Base-by-base conservation (phyloP, 1,284 basidiomycete genomes). In the Pholiota adiposa region DNA sequence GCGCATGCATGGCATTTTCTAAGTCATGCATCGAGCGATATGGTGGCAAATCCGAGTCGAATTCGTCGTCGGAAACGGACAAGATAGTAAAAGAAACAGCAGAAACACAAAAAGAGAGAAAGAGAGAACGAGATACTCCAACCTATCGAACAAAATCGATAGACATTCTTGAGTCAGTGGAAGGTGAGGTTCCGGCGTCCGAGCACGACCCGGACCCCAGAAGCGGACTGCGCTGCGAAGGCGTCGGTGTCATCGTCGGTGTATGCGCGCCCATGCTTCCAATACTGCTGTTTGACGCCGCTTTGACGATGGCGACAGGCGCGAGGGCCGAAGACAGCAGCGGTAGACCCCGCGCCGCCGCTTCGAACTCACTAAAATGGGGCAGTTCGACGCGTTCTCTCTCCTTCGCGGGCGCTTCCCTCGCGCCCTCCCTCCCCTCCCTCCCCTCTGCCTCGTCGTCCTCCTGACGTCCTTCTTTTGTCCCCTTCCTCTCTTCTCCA, bases 351-450 rank as follows among this genome's bases (percentile, higher is more conserved):
- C 74, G 70, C 38, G 81, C 74, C 33, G 83, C 83, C 48, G 84
- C 84, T 69, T 85, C 84, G 61, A 88, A 83, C 74, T 83, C 78
- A 70, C 82, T 85, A 71, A 88, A 87, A 38, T 83, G 79, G 12
- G 86, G 85, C 65, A 88, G 68, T 72, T 81, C 83, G 23, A 80
- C 69, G 75, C 77, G 21, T 70, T 70, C 38, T 59, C 61, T 54
- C n/a, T 68, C 68, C 34, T 61, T 62, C n/a, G 56, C 9, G 33
- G 29, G 36, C 14, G 36, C 25, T n/a, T 44, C 34, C 43, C 33
- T 53, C 18, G 49, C 27, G 51, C 58, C 12, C 40, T 33, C 27
- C 40, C 36, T 29, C 58, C 56, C 9, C 51, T 56, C 38, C 48
- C 61, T 23, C n/a, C n/a, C n/a, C 57, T 48, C 40, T 55, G 56